Conservation (phyloP, 2,329 filamentous ascomycete genomes). For the Alternaria panax region DNA sequence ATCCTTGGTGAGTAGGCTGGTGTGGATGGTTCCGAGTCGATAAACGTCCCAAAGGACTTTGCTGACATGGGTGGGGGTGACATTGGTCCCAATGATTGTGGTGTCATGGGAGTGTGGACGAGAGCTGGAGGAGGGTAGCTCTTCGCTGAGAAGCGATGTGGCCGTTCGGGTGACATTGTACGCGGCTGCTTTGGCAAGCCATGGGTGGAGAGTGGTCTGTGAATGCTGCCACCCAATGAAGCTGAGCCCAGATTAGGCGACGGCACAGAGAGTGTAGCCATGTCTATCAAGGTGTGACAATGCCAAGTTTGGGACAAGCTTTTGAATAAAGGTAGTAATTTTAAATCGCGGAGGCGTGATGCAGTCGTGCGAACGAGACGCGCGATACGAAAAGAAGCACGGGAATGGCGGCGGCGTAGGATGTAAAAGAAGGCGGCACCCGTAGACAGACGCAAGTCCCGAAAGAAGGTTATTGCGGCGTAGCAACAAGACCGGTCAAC, state of each 20-base stretch:
- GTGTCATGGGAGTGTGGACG: conserved; percentile 28
- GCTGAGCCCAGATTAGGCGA: conserved; percentile 31
- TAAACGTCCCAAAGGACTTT: conserved; percentile 46
- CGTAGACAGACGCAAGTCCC: conserved; percentile 11
- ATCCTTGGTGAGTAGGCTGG: conserved; percentile 45
- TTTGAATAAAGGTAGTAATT: conserved; percentile 1
- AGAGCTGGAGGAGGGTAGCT: conserved; percentile 24
- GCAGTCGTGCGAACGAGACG: conserved; percentile 9
- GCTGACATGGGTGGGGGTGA: conserved; percentile 47
- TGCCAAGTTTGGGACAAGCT: conserved; percentile 15
- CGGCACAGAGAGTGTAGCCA: conserved; percentile 35
- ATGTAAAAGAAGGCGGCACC: conserved; percentile 20
- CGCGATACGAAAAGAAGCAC: conserved; percentile 13
- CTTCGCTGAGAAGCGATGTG: conserved; percentile 41
- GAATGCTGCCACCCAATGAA: conserved; percentile 30
- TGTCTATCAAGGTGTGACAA: conserved; percentile 12
- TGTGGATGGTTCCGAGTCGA: conserved; percentile 49
- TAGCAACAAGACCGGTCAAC: conserved; percentile 26
- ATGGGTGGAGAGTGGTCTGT: conserved; percentile 42
- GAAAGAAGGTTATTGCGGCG: conserved; percentile 18
- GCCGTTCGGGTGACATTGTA: conserved; percentile 35
- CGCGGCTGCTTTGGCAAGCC: conserved; percentile 45
- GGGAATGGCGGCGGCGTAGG: conserved; percentile 16
- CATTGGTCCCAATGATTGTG: conserved; percentile 34
- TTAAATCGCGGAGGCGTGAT: conserved; percentile 8